Base-by-base conservation (phyloP, 257 asterid genomes). In the Capsicum pubescens region DNA sequence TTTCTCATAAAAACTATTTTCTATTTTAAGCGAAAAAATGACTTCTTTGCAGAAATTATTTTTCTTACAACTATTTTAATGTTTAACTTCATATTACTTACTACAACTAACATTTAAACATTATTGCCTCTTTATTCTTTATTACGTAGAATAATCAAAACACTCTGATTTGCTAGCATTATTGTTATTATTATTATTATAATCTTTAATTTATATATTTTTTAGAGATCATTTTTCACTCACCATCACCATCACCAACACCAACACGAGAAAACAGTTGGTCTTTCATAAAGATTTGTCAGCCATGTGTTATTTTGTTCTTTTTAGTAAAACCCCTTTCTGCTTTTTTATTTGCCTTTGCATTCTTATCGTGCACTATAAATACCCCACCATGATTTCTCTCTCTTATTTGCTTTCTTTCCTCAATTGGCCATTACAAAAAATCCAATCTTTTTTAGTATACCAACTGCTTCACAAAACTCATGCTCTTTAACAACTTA, bases 341-440 rank as follows among this genome's bases (percentile, higher is more conserved):
- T 69, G n/a, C 21, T 81, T 78, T 50, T 59, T 69, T 14, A 39
- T 21, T 44, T 66, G 56, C 54, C 46, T 76, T 68, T 14, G 80
- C 69, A 85, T 42, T 83, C 68, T 84, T 90, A 88, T 81, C 91
- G 42, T 80, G 86, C 92, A 88, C 88, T 87, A 87, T 81, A 83
- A 60, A 74, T 77, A 69, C 67, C 42, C 60, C 71, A 74, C 15
- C 82, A 12, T 50, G 0, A 16, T 82, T 57, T 81, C 17, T n/a
- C 57, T 79, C 52, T 3, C 0, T 42, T 9, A 0, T 50, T 81
- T 70, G 36, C 60, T 58, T 76, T 76, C 63, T 69, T 79, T 13
- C 39, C 60, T 74, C 63, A 9, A 26, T 71, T 76, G 83, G 80
- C 60, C 83, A 66, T 76, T 78, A 82, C 57, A 69, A 61, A 48